phyloP scores from a whole-genome alignment of 2,329 filamentous ascomycete species.

The Fusarium denticulatum region DNA sequence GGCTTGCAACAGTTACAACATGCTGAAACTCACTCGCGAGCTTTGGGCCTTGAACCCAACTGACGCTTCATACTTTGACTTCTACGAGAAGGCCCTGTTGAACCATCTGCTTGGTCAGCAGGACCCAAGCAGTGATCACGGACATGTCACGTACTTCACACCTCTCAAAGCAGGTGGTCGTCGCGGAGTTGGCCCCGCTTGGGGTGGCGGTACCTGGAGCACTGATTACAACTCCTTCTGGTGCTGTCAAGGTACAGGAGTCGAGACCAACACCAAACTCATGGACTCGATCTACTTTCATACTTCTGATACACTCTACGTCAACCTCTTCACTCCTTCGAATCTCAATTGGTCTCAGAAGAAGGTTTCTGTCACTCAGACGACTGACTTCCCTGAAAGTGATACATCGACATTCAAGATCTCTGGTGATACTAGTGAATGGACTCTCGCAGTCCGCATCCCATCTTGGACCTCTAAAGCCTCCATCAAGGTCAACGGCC shows the following conservation, averaged over 20 bases:
- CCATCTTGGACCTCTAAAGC: constrained; percentile 57
- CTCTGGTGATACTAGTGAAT: constrained; percentile 47
- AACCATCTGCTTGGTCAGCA: constrained; percentile 63
- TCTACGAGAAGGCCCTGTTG: constrained; percentile 60
- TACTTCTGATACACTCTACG: constrained; percentile 53
- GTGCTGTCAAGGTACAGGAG: constrained; percentile 63
- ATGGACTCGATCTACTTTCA: constrained; percentile 63
- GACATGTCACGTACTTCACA: constrained; percentile 64
- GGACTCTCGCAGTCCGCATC: constrained; percentile 55
- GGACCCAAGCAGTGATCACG: constrained; percentile 55
- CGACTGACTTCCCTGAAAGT: constrained; percentile 53
- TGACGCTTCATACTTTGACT: constrained; percentile 59
- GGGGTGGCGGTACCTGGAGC: constrained; percentile 64
- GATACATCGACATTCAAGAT: constrained; percentile 55
- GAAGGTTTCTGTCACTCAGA: constrained; percentile 54
- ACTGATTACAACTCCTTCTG: constrained; percentile 64
- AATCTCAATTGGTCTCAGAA: constrained; percentile 55
- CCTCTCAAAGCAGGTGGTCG: constrained; percentile 58
- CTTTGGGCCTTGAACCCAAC: constrained; percentile 57
- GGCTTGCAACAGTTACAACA: constrained; percentile 65
- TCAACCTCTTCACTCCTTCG: constrained; percentile 61
- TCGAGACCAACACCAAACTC: constrained; percentile 64
- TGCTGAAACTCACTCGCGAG: constrained; percentile 65
- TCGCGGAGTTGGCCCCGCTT: constrained; percentile 61
- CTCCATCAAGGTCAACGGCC: constrained; percentile 54